Evolutionary conservation across 2,329 filamentous ascomycete species (phyloP).

Genomic region (Paecilomyces fulvus): DNA sequence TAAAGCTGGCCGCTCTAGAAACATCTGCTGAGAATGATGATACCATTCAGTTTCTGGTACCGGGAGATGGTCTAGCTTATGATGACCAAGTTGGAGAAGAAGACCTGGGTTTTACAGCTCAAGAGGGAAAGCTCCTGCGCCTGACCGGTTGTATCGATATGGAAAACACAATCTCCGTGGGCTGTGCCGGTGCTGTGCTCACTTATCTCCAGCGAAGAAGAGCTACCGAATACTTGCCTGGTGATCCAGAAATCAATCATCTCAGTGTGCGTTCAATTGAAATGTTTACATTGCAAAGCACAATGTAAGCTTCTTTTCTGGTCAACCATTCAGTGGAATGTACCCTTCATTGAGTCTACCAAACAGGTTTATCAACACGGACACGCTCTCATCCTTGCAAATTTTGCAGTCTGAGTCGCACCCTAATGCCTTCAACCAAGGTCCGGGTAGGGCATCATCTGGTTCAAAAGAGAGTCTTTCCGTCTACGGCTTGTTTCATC

Average conservation of each 20-base stretch:
- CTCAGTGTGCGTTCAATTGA: slow-evolving; percentile 58
- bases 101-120: slow-evolving; percentile 41
- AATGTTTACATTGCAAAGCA: slow-evolving; percentile 62
- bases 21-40: slow-evolving; percentile 41
- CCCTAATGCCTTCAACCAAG: slow-evolving; percentile 71
- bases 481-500: slow-evolving; percentile 72
- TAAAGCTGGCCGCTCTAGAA: slow-evolving; percentile 54
- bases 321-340: neutral
- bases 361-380: slow-evolving; percentile 69
- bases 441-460: slow-evolving; percentile 51
- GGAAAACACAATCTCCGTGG: slow-evolving; percentile 65
- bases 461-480: slow-evolving; percentile 74
- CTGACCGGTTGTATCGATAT: slow-evolving; percentile 65
- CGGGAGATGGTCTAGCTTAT: slow-evolving; percentile 46
- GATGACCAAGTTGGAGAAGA: slow-evolving; percentile 30
- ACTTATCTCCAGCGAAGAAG: slow-evolving; percentile 64
- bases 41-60: slow-evolving; percentile 51
- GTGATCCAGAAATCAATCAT: slow-evolving; percentile 46
- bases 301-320: slow-evolving; percentile 43
- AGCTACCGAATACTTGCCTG: slow-evolving; percentile 54
- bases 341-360: slow-evolving; percentile 18
- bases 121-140: slow-evolving; percentile 57
- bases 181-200: slow-evolving; percentile 83
- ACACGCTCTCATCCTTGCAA: slow-evolving; percentile 74
- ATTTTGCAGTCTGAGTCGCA: slow-evolving; percentile 76